Conservation (phyloP, 345 rosid genomes). For the Hibiscus mutabilis region DNA sequence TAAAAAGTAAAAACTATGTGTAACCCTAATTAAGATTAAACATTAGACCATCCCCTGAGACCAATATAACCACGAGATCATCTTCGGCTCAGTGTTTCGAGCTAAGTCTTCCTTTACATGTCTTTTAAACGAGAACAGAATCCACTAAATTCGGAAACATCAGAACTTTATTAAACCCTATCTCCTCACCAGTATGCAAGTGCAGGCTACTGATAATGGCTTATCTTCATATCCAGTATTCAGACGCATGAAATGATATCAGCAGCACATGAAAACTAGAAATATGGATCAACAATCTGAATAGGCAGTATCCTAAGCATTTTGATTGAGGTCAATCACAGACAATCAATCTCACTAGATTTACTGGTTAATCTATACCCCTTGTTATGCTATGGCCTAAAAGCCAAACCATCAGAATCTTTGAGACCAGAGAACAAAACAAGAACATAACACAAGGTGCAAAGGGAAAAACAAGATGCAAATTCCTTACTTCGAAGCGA, state of each 20-base stretch:
- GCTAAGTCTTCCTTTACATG: neutral
- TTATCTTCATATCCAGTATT: neutral
- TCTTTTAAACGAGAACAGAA: neutral
- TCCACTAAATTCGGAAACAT: neutral
- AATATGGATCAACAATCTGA: neutral
- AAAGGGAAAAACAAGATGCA: neutral
- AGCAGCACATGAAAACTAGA: neutral
- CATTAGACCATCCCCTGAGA: neutral
- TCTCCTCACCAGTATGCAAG: neutral
- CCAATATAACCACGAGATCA: neutral
- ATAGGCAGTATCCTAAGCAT: neutral
- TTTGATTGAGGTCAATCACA: neutral
- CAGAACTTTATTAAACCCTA: neutral
- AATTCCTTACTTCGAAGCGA: neutral
- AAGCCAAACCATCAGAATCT: neutral
- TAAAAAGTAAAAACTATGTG: neutral
- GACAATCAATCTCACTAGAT: neutral
- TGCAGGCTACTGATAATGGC: neutral
- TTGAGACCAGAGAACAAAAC: neutral
- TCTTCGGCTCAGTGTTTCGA: neutral
- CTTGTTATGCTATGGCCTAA: slow-evolving; percentile 1
- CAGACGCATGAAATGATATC: neutral
- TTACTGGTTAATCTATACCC: neutral
- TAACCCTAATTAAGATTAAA: neutral
- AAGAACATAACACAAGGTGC: neutral